A percentile compares a stretch with the other conserved stretches of the same genome.
Conservation (phyloP, 306 rosid species). For the Biancaea sappan region DNA sequence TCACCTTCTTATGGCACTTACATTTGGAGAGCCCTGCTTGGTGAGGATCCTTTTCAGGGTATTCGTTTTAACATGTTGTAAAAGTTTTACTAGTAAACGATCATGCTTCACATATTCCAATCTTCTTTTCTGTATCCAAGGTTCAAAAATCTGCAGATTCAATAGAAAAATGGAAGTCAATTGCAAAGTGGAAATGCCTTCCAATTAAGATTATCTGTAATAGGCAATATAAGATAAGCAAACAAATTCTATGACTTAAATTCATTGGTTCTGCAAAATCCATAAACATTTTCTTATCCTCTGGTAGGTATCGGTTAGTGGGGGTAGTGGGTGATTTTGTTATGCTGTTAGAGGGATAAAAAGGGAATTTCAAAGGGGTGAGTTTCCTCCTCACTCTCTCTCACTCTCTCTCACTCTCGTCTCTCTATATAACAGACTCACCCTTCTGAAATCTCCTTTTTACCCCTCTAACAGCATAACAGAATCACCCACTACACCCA, state of each 20-base stretch:
- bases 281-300: too few relatives aligned
- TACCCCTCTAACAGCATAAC: too few relatives aligned
- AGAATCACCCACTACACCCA: too few relatives aligned
- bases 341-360: too few relatives aligned
- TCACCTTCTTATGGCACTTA: conserved; percentile 39
- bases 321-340: too few relatives aligned
- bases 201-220: too few relatives aligned
- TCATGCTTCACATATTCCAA: conserved; percentile 39
- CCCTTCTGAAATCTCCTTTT: too few relatives aligned
- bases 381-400: too few relatives aligned
- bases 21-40: conserved; percentile 36
- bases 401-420: too few relatives aligned
- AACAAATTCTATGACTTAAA: neutral
- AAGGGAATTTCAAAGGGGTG: too few relatives aligned
- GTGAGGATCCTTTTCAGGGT: conserved; percentile 41
- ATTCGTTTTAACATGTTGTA: conserved; percentile 33
- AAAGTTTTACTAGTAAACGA: conserved; percentile 32
- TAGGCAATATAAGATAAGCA: neutral
- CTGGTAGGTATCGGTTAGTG: too few relatives aligned
- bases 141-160: conserved; percentile 40
- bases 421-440: too few relatives aligned
- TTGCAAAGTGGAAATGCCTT: neutral
- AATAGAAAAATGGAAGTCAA: neutral
- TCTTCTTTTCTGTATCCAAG: conserved; percentile 44
- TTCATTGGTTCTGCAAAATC: neutral